Evolutionary conservation across 305 asterid genomes (phyloP).

Genomic region (Fraxinus sp.): DNA sequence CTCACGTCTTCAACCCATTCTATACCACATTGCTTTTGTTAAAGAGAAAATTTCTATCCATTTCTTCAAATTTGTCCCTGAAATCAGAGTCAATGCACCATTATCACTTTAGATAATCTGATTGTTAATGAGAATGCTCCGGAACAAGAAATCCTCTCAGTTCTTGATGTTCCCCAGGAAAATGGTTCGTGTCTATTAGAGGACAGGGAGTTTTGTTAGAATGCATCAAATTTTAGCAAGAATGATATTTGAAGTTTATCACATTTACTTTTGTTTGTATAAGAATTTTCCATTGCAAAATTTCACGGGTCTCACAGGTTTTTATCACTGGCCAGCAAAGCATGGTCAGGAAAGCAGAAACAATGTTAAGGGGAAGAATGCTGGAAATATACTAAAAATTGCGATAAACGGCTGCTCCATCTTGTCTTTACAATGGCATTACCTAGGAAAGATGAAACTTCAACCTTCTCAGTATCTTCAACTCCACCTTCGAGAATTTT

Average conservation of each 20-base stretch:
- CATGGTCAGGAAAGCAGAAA: constrained; percentile 88
- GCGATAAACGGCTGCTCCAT: background rate
- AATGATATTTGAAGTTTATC: background rate
- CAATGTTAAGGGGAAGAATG: constrained; percentile 80
- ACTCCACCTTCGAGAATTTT: background rate
- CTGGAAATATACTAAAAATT: constrained; percentile 42
- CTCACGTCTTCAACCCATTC: background rate
- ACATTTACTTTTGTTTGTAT: background rate
- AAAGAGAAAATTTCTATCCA: background rate
- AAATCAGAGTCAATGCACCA: background rate
- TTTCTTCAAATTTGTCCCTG: background rate
- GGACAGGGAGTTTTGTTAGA: constrained; percentile 45
- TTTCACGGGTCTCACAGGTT: constrained; percentile 46
- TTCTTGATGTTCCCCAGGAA: constrained; percentile 81
- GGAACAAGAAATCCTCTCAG: constrained; percentile 80
- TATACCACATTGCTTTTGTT: background rate
- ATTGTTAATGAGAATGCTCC: constrained; percentile 46
- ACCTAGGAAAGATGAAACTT: background rate
- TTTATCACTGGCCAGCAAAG: constrained; percentile 70
- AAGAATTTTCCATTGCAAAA: background rate
- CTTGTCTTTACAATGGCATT: background rate
- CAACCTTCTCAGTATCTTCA: background rate
- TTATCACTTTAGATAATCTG: constrained; percentile 8
- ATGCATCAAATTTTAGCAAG: background rate
- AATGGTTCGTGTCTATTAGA: constrained; percentile 91